These are phyloP conservation scores for Bombardia bombarda DNA, from an alignment of 495 filamentous ascomycete genomes.

Conservation along the genomic window DNA sequence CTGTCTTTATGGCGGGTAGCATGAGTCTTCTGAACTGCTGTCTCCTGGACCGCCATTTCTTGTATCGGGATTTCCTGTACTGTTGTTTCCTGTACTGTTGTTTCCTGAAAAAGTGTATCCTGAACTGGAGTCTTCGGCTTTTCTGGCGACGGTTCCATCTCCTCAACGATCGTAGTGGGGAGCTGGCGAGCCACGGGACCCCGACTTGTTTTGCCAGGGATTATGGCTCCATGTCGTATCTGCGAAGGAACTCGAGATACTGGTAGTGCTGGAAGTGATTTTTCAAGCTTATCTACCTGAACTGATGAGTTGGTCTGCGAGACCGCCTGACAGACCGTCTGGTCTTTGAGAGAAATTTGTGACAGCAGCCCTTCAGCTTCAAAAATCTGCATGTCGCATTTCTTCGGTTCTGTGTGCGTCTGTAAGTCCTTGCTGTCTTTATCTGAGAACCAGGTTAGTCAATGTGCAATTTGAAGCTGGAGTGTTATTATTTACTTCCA, in stretches of 20 bases:
- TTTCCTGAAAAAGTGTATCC: too few relatives aligned
- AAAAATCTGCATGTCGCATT: too few relatives aligned
- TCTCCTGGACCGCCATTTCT: too few relatives aligned
- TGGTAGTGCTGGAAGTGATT: conserved; percentile 7
- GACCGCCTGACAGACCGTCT: too few relatives aligned
- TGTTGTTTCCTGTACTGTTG: too few relatives aligned
- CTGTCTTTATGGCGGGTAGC: not conserved
- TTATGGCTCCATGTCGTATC: conserved; percentile 2
- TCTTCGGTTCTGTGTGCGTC: too few relatives aligned
- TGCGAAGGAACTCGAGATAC: conserved; percentile 5
- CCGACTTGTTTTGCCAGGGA: conserved; percentile 7
- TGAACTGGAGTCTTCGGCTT: not conserved
- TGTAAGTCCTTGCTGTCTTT: not conserved
- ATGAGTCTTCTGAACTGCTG: not conserved
- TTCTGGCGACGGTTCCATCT: conserved; percentile 19
- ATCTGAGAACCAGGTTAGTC: too few relatives aligned
- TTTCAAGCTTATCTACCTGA: not conserved
- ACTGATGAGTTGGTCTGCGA: not conserved
- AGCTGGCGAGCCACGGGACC: conserved; percentile 1
- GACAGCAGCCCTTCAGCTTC: too few relatives aligned
- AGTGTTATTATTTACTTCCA: not conserved
- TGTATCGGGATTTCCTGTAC: too few relatives aligned
- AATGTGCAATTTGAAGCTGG: too few relatives aligned
- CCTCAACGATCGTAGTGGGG: conserved; percentile 21
- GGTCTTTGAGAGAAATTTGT: too few relatives aligned